Evolutionary conservation across 257 asterid genomes (phyloP).

Genomic region (Primulina tabacum): DNA sequence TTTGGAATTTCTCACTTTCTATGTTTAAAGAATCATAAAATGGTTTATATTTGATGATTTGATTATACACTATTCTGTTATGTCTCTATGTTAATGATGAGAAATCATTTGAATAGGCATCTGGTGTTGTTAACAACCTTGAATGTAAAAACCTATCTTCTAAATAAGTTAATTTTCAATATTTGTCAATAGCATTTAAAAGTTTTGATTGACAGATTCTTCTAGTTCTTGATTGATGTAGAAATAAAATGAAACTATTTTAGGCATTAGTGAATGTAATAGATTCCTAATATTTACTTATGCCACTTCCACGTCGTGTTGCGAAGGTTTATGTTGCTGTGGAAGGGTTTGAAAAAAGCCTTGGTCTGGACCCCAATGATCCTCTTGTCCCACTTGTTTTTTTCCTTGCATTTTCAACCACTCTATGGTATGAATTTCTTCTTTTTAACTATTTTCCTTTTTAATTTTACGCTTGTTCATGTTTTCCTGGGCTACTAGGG

Average conservation of each 20-base stretch:
- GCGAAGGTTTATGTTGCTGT: conserved; percentile 56
- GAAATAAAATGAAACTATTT: not conserved
- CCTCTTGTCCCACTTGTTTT: conserved; percentile 66
- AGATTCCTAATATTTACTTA: conserved; percentile 8
- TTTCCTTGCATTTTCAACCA: conserved; percentile 65
- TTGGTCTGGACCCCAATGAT: conserved; percentile 82
- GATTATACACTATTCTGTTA: not conserved
- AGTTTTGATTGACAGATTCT: not conserved
- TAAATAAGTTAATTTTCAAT: not conserved
- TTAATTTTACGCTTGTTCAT: conserved; percentile 10
- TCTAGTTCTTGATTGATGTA: not conserved
- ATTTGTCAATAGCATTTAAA: not conserved
- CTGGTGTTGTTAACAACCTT: not conserved
- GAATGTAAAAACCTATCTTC: not conserved
- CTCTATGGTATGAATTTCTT: conserved; percentile 63
- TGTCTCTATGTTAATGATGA: not conserved
- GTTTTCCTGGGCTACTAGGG: not conserved
- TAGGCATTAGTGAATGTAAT: conserved; percentile 8
- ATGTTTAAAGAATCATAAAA: not conserved
- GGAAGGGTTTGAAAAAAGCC: conserved; percentile 57
- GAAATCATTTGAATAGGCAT: conserved; percentile 1
- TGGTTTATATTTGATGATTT: not conserved
- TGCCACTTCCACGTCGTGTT: conserved; percentile 16
- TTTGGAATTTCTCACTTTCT: not conserved
- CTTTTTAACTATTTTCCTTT: conserved; percentile 19